Evolutionary conservation across 805 yeast genomes (phyloP), one percentile per base, ranked within the genome.

Genomic region (Saccharomycopsis sp.): DNA sequence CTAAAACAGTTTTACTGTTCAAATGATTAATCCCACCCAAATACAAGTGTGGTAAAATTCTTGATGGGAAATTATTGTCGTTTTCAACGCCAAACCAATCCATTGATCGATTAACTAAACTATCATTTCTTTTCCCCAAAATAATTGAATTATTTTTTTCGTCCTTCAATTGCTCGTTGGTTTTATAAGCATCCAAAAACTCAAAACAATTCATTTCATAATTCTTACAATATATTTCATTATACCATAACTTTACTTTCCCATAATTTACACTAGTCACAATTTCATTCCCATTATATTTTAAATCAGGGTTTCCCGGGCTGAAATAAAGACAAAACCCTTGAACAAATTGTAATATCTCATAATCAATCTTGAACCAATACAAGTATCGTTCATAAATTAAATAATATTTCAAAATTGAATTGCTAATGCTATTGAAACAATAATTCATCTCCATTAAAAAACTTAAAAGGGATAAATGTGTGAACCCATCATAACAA

Each of bases 401-500:
- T 37, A 58, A 52, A 58, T 89, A 96, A 44, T 87, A 62, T 48
- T 73, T 72, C 26, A 83, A 56, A 50, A 83, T 68, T 1, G 90
- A 88, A 37, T 81, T 79, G 27, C 82, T 80, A 13, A 86, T 61
- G 20, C 35, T 0, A 74, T 53, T 22, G 77, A 58, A 40, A 80
- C 75, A 46, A 79, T 73, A 2, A 83, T 59, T 62, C 80, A 89
- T 49, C 87, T 83, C 50, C 80, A 54, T 54, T 74, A 89, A 47
- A 86, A 75, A 37, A 85, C 65, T 75, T 31, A 89, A 62, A 16
- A 90, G 68, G 3, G 95, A 79, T 43, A 89, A 83, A 57, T 88
- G 96, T 0, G 96, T 87, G 61, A 89, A 90, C 0, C 97, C 97
- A 63, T 90, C 97, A 2, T 85, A 75, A 56, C 96, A 87, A 58